phyloP scores from a whole-genome alignment of 2,329 filamentous ascomycete genomes.

The Pezizomycotina sp. region DNA sequence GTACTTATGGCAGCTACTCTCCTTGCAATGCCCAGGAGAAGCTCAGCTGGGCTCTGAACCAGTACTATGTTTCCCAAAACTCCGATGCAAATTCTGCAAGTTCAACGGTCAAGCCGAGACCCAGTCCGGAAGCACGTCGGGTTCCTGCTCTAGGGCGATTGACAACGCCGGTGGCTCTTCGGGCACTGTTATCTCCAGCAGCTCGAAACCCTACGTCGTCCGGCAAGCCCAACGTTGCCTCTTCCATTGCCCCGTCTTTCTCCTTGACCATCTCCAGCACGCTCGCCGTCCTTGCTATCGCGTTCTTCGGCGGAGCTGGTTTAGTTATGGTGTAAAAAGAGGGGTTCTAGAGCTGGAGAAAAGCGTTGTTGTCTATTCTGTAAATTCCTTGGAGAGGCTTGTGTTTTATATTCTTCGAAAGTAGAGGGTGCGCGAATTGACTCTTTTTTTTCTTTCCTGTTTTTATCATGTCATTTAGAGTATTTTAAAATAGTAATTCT shows the following conservation, averaged over 20 bases:
- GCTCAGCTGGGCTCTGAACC: constrained; percentile 56
- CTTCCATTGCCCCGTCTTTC: constrained; percentile 33
- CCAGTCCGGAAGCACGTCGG: constrained; percentile 33
- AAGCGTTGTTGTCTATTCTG: too few relatives aligned
- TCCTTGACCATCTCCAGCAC: constrained; percentile 34
- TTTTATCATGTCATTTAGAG: too few relatives aligned
- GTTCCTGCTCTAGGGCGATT: constrained; percentile 43
- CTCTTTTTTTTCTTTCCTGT: too few relatives aligned
- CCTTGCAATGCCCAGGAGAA: constrained; percentile 58
- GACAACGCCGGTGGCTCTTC: constrained; percentile 43
- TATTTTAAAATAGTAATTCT: too few relatives aligned
- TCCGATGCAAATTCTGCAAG: constrained; percentile 44
- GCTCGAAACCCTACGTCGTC: constrained; percentile 28
- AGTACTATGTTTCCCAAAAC: constrained; percentile 45
- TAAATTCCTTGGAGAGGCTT: too few relatives aligned
- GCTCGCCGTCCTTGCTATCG: constrained; percentile 35
- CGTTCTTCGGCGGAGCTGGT: constrained; percentile 37
- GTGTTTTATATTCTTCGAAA: too few relatives aligned
- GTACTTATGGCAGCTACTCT: constrained; percentile 58
- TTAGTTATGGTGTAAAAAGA: constrained; percentile 40
- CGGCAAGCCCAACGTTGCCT: constrained; percentile 29
- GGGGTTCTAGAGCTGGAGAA: too few relatives aligned
- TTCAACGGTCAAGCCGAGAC: constrained; percentile 51
- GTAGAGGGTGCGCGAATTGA: too few relatives aligned
- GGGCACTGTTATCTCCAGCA: constrained; percentile 41